A percentile compares a stretch with the other conserved stretches of the same genome.
phyloP scores from a whole-genome alignment of 805 yeast genomes.

The Saccharomycopsis sp. region DNA sequence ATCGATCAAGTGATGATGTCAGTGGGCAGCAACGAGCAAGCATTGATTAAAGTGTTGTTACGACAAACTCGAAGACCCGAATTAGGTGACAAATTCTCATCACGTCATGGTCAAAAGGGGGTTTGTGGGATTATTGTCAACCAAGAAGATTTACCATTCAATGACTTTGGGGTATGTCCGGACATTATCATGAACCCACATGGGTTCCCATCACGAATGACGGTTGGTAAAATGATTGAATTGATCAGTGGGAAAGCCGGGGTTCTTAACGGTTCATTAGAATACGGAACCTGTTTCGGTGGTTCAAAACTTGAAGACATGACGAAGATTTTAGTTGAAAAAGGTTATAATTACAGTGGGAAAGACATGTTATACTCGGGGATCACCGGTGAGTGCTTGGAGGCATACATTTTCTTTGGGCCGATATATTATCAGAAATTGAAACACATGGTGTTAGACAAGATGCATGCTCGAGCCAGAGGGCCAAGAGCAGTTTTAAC shows the following conservation, averaged over 20 bases:
- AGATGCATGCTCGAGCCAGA: slow-evolving; percentile 99
- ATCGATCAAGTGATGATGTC: slow-evolving; percentile 98
- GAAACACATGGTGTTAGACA: slow-evolving; percentile 98
- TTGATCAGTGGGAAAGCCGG: slow-evolving; percentile 96
- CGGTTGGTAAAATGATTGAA: slow-evolving; percentile 98
- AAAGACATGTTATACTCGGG: slow-evolving; percentile 97
- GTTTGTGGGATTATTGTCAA: slow-evolving; percentile 97
- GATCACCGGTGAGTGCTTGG: slow-evolving; percentile 93
- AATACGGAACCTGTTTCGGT: slow-evolving; percentile 97
- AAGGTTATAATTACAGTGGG: slow-evolving; percentile 92
- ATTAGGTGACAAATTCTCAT: slow-evolving; percentile 93
- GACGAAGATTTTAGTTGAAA: slow-evolving; percentile 82
- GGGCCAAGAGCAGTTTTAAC: slow-evolving; percentile 98
- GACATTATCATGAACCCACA: slow-evolving; percentile 99
- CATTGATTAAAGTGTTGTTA: slow-evolving; percentile 81
- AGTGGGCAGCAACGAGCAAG: slow-evolving; percentile 91
- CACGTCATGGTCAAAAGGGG: slow-evolving; percentile 98
- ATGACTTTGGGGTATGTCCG: slow-evolving; percentile 85
- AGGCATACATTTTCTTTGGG: slow-evolving; percentile 97
- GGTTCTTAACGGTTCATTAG: slow-evolving; percentile 81
- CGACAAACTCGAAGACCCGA: slow-evolving; percentile 98
- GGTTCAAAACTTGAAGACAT: slow-evolving; percentile 95
- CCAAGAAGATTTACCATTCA: slow-evolving; percentile 95
- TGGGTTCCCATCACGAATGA: slow-evolving; percentile 99
- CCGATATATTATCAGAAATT: slow-evolving; percentile 97